phyloP scores from a whole-genome alignment of 192 early-diverging fungal genomes.

The Entomortierella parvispora region DNA sequence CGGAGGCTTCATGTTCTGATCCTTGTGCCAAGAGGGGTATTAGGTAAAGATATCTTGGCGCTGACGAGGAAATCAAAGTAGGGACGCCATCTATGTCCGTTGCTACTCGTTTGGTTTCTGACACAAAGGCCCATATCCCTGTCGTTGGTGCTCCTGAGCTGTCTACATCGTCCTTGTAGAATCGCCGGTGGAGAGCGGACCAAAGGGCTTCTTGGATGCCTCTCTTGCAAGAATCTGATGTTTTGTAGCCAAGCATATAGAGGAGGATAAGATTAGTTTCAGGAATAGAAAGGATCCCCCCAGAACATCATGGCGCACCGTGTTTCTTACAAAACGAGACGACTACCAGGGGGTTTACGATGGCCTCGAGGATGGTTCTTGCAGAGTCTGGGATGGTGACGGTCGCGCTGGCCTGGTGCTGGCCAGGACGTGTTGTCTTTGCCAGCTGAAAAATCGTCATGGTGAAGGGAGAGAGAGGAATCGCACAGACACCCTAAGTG shows the following conservation, averaged over 20 bases:
- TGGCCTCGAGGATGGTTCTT: background rate
- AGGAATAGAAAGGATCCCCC: background rate
- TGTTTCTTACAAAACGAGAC: conserved; percentile 1
- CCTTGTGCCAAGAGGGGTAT: too few species aligned
- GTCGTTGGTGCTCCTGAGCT: too few species aligned
- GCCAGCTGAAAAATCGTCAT: conserved; percentile 8
- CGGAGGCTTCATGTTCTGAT: too few species aligned
- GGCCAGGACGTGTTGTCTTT: background rate
- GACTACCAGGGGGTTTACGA: conserved; percentile 1
- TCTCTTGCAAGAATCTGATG: background rate
- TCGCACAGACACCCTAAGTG: too few species aligned
- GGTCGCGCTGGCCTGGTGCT: background rate
- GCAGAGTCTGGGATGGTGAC: background rate
- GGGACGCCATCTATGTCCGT: too few species aligned
- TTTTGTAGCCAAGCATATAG: background rate
- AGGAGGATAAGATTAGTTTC: background rate
- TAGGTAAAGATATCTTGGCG: too few species aligned
- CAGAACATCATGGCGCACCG: too few species aligned
- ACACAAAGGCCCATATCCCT: too few species aligned
- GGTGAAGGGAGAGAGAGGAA: background rate
- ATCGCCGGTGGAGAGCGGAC: too few species aligned
- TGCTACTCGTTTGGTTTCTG: too few species aligned
- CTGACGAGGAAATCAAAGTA: too few species aligned
- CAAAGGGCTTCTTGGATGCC: background rate
- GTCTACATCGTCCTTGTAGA: too few species aligned